A percentile compares a stretch with the other conserved stretches of the same genome.
phyloP scores from a whole-genome alignment of 352 stramenopile species.

The Globisporangium camurandrum region DNA sequence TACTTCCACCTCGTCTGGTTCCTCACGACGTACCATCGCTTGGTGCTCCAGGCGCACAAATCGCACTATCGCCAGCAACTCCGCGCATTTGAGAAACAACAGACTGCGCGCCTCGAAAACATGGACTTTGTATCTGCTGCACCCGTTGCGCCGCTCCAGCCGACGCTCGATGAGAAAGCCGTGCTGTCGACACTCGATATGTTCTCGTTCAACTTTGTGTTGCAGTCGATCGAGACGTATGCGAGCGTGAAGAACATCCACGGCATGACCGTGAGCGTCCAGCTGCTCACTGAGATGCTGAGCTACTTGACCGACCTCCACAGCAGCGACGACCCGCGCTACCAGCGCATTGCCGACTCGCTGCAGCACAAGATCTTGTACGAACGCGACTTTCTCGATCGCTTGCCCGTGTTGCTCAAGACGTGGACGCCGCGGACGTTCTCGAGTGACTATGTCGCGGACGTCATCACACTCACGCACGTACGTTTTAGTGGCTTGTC shows the following conservation, averaged over 20 bases:
- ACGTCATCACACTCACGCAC: conserved; percentile 84
- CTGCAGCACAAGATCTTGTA: conserved; percentile 88
- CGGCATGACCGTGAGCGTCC: conserved; percentile 74
- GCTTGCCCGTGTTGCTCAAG: conserved; percentile 72
- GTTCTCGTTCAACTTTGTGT: conserved; percentile 89
- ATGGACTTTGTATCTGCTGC: conserved; percentile 43
- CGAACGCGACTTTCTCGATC: conserved; percentile 82
- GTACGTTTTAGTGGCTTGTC: conserved; percentile 22
- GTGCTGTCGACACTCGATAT: conserved; percentile 84
- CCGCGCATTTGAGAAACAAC: conserved; percentile 48
- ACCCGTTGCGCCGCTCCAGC: conserved; percentile 30
- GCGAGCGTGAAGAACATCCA: conserved; percentile 72
- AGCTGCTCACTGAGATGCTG: conserved; percentile 82
- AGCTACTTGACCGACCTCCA: conserved; percentile 70
- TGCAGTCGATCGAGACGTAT: conserved; percentile 85
- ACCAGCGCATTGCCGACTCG: conserved; percentile 76
- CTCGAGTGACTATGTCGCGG: conserved; percentile 50
- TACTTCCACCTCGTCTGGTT: conserved; percentile 88
- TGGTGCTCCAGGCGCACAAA: conserved; percentile 67
- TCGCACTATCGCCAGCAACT: conserved; percentile 54
- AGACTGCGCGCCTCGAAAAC: conserved; percentile 35
- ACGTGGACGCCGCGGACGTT: conserved; percentile 68
- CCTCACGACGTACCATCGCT: conserved; percentile 70
- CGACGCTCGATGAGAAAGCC: conserved; percentile 66
- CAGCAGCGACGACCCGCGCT: conserved; percentile 63